Percentiles rank a stretch among this genome's conserved stretches.
Evolutionary conservation across 805 yeast species (phyloP).

Genomic region (Monosporozyma servazzii): DNA sequence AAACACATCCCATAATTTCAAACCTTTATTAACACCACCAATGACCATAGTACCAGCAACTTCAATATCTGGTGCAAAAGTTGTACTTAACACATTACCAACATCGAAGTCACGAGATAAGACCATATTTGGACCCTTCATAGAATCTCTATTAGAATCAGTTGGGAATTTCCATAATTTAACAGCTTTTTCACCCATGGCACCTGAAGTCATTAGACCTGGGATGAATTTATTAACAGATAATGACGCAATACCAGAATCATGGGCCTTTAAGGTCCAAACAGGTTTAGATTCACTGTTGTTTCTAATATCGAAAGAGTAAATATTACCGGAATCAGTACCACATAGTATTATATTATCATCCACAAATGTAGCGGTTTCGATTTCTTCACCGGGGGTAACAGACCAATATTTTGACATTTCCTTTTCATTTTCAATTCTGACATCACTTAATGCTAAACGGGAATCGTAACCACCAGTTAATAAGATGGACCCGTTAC

Average conservation of each 20-base stretch:
- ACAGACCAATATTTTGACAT: slow-evolving; percentile 60
- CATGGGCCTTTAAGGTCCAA: slow-evolving; percentile 97
- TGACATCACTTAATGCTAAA: slow-evolving; percentile 75
- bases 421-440: slow-evolving; percentile 52
- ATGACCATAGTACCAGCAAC: slow-evolving; percentile 74
- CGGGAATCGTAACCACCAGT: slow-evolving; percentile 93
- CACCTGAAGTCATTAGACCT: slow-evolving; percentile 75
- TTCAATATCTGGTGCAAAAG: slow-evolving; percentile 82
- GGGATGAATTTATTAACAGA: slow-evolving; percentile 58
- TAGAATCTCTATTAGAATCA: slow-evolving; percentile 24
- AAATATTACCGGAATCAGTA: slow-evolving; percentile 83
- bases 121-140: slow-evolving; percentile 69
- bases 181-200: slow-evolving; percentile 79
- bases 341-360: slow-evolving; percentile 65
- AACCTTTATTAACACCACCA: slow-evolving; percentile 78
- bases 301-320: slow-evolving; percentile 76
- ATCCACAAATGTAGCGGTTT: slow-evolving; percentile 64
- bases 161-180: slow-evolving; percentile 78
- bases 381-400: slow-evolving; percentile 70
- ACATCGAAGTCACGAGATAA: slow-evolving; percentile 86
- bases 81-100: slow-evolving; percentile 77
- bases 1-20: slow-evolving; percentile 90
- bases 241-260: slow-evolving; percentile 80
- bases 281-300: slow-evolving; percentile 50
- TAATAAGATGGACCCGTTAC: slow-evolving; percentile 57